Evolutionary conservation across 129 eudicot species (phyloP).

Genomic region (Pittosporum tobira): DNA sequence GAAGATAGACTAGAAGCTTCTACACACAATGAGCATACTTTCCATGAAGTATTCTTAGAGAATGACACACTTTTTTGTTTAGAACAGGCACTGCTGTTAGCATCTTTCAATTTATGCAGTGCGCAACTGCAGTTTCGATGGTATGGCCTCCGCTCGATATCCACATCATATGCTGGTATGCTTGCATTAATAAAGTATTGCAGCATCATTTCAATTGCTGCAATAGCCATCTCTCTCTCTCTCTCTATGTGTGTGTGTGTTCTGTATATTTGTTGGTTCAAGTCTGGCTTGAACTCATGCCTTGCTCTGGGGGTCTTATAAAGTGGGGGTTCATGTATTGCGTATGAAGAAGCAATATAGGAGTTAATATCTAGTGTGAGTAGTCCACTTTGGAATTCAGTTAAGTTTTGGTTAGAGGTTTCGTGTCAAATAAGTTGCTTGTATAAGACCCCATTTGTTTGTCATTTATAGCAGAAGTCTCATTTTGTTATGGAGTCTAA

Average conservation of each 20-base stretch:
- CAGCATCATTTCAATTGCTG: not conserved
- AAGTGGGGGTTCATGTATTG: no score
- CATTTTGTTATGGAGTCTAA: no score
- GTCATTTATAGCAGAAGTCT: no score
- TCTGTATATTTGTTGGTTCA: not conserved
- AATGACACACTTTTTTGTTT: not conserved
- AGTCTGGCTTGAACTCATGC: not conserved
- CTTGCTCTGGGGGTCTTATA: no score
- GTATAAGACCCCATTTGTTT: no score
- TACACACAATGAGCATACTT: not conserved
- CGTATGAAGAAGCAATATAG: no score
- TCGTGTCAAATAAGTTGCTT: no score
- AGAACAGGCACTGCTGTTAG: not conserved
- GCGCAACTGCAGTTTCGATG: constrained; percentile 10
- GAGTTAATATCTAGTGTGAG: no score
- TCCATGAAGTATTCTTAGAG: not conserved
- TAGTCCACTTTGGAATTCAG: no score
- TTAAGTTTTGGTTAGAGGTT: no score
- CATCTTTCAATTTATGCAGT: not conserved
- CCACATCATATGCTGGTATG: not conserved
- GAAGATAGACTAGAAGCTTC: not conserved
- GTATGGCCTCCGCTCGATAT: constrained; percentile 9
- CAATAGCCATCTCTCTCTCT: no score
- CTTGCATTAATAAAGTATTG: not conserved
- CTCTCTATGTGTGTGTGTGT: no score